Percentiles rank a stretch among this genome's conserved stretches.
phyloP scores from a whole-genome alignment of 768 basidiomycete species.

The Collybiopsis luxurians region DNA sequence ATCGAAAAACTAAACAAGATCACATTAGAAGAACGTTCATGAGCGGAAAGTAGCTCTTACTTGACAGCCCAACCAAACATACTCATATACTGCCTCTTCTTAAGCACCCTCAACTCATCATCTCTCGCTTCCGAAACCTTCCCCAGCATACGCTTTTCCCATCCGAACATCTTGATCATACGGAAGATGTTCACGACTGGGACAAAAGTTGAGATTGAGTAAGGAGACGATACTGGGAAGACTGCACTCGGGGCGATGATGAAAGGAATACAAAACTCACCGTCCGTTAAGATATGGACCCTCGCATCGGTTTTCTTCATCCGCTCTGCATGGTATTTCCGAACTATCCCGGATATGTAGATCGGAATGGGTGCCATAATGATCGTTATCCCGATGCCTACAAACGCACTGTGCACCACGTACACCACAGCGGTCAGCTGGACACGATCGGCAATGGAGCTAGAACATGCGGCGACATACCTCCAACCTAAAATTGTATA shows the following conservation, averaged over 20 bases:
- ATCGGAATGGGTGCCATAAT: conserved; percentile 42
- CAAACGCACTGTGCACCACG: conserved; percentile 29
- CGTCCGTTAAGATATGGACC: conserved; percentile 43
- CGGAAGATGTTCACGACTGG: conserved; percentile 37
- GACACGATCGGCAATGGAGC: too few species aligned
- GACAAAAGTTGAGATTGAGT: conserved; percentile 24
- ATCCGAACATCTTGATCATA: conserved; percentile 53
- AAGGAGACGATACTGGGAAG: too few species aligned
- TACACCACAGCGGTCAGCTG: not conserved
- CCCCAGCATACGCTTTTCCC: conserved; percentile 44
- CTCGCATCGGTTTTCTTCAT: conserved; percentile 47
- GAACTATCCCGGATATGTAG: conserved; percentile 32
- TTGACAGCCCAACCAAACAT: conserved; percentile 34
- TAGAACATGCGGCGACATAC: too few species aligned
- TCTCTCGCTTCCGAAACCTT: conserved; percentile 43
- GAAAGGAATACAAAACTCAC: conserved; percentile 21
- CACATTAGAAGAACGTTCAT: too few species aligned
- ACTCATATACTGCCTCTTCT: conserved; percentile 36
- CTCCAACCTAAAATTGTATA: conserved; percentile 20
- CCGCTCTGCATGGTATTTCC: conserved; percentile 29
- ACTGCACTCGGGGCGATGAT: too few species aligned
- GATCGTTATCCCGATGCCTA: conserved; percentile 41
- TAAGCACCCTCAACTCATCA: conserved; percentile 39
- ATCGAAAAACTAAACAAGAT: conserved; percentile 45
- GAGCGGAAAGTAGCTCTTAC: conserved; percentile 25